These are phyloP conservation scores for Dictyostelium gargantuum DNA, from an alignment of 208 protist species.

Conservation along the genomic window DNA sequence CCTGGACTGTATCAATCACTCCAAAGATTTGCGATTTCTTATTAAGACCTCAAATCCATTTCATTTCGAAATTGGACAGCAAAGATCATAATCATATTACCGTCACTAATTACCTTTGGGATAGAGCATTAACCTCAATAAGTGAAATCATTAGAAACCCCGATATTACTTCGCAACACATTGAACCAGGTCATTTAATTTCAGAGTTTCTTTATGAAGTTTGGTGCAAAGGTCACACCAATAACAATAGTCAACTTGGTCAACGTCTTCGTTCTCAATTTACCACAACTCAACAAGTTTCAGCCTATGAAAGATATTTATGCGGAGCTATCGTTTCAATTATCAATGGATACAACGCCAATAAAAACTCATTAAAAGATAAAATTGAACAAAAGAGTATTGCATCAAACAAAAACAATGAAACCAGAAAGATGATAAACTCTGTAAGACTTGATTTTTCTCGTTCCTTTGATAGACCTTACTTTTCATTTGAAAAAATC, in stretches of 20 bases:
- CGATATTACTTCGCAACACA: too few species aligned
- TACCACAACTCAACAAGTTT: not conserved
- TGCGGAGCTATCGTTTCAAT: not conserved
- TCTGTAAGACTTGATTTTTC: not conserved
- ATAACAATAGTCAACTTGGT: not conserved
- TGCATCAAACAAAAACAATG: not conserved
- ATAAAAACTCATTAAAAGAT: not conserved
- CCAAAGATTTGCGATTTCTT: not conserved
- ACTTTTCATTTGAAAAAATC: not conserved
- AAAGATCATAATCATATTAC: too few species aligned
- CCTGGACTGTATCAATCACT: not conserved
- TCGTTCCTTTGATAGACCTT: not conserved
- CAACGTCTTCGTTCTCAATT: not conserved
- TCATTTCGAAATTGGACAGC: not conserved
- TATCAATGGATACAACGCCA: not conserved
- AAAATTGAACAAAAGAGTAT: not conserved
- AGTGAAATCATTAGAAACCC: not conserved
- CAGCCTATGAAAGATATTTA: not conserved
- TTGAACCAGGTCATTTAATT: not conserved
- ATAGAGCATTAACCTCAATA: not conserved
- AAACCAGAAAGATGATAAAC: not conserved
- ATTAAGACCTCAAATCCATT: not conserved
- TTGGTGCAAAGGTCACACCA: not conserved
- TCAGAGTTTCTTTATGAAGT: constrained; percentile 6
- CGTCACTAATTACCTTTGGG: not conserved